Evolutionary conservation across 2,329 filamentous ascomycete species (phyloP), one percentile per base, ranked within the genome.

Genomic region (Dactylellina sp.): DNA sequence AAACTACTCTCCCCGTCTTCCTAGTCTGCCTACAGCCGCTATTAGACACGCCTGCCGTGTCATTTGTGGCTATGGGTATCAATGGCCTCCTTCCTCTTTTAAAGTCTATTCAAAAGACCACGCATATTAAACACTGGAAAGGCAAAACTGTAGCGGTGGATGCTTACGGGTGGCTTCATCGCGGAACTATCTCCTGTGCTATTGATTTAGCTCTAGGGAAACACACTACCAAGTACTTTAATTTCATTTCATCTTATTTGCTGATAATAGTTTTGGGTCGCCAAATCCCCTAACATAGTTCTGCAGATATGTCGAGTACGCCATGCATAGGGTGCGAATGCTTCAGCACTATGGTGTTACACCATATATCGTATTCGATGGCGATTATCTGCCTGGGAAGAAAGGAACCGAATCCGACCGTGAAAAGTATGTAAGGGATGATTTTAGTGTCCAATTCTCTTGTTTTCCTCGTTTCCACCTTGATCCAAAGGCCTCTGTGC

Each of bases 81-180:
- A 65, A 65, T 32, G 94, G 95, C 47, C 87, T 99, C 61, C 86
- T 98, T 35, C 92, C 92, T 39, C 85, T 98, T 72, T 88, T 99
- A 75, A 98, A 98, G 82, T 98, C 95, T 49, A 98, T 99, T 62
- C 95, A 99, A 72, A 93, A 91, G 79, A 91, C 91, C 79, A 91
- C 88, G 56, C 91, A 92, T 78, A 85, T 99, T 72, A 96, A 93
- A 80, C 93, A 93, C 79, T 97, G 91, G 81, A 84, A 87, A 11
- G 95, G 94, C 57, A 89, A 96, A 82, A 96, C 91, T 0, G 86
- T 99, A 50, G 96, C 91, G n/a, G 89, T 99, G 37, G 95, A 99
- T 81, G 94, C 91, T 66, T 99, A 99, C 85, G 95, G 94, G 80
- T 99, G 96, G 95, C 88, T 99, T 63, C 95, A 99, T 82, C 90